A percentile compares a stretch with the other conserved stretches of the same genome.
phyloP scores from a whole-genome alignment of 2,329 filamentous ascomycete species.

The Rhexocercosporidium sp. region DNA sequence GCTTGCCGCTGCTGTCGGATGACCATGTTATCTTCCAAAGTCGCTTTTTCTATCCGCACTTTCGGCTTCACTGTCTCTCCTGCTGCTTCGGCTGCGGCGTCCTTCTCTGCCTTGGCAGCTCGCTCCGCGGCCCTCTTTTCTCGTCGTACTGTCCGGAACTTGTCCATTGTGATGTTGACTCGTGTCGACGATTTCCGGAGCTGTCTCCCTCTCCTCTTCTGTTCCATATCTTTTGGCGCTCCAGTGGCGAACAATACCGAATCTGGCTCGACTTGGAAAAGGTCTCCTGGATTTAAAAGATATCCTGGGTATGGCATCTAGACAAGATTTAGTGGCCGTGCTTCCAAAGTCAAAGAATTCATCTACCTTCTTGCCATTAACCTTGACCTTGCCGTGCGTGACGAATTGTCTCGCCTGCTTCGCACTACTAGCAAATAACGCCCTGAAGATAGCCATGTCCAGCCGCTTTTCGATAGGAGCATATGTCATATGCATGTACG shows the following conservation, averaged over 20 bases:
- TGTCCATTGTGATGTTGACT: slow-evolving; percentile 30
- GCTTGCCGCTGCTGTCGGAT: slow-evolving; percentile 10
- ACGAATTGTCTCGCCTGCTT: slow-evolving; percentile 94
- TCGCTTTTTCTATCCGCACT: slow-evolving; percentile 8
- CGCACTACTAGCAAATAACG: slow-evolving; percentile 91
- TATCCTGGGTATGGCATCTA: slow-evolving; percentile 94
- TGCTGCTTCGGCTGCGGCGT: slow-evolving; percentile 33
- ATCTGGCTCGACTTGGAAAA: slow-evolving; percentile 95
- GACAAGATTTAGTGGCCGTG: background rate
- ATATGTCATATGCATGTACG: slow-evolving; percentile 97
- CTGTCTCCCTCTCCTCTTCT: slow-evolving; percentile 33
- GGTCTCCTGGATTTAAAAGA: slow-evolving; percentile 92
- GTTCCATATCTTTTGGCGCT: slow-evolving; percentile 60
- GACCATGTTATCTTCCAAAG: slow-evolving; percentile 12
- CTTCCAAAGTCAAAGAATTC: background rate
- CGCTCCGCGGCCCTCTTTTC: slow-evolving; percentile 18
- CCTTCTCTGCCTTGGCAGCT: slow-evolving; percentile 24
- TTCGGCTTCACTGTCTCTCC: slow-evolving; percentile 18
- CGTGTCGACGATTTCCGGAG: slow-evolving; percentile 19
- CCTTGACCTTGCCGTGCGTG: slow-evolving; percentile 88
- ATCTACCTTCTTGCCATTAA: slow-evolving; percentile 91
- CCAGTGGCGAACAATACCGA: slow-evolving; percentile 90
- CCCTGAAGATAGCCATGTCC: slow-evolving; percentile 92
- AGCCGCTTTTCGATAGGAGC: slow-evolving; percentile 88
- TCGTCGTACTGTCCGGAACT: slow-evolving; percentile 32